These are phyloP conservation scores for Yarrowia bubula DNA, from an alignment of 805 yeast species.

Conservation along the genomic window DNA sequence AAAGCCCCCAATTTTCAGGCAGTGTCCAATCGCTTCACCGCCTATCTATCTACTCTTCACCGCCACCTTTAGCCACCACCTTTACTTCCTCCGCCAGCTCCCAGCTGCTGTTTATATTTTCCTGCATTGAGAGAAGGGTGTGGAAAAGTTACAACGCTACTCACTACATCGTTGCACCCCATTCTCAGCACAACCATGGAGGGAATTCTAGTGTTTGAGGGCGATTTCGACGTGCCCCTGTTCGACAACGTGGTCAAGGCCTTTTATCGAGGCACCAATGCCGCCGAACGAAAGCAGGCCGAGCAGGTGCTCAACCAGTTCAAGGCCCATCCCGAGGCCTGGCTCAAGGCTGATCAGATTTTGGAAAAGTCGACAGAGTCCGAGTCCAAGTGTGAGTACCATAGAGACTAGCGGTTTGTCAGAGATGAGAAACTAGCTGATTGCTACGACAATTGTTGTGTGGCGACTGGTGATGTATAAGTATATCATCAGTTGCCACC, in stretches of 20 bases:
- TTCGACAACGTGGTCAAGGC: conserved; percentile 83
- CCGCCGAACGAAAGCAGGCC: conserved; percentile 47
- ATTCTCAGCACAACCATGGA: conserved; percentile 55
- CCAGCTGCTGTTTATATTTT: neutral
- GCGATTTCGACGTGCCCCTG: conserved; percentile 73
- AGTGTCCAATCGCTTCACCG: neutral
- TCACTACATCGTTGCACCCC: neutral
- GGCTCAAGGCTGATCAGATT: conserved; percentile 92
- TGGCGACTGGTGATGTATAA: neutral
- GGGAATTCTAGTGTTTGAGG: conserved; percentile 77
- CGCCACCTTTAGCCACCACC: neutral
- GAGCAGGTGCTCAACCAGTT: conserved; percentile 49
- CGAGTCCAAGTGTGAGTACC: conserved; percentile 58
- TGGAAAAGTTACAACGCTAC: conserved; percentile 8
- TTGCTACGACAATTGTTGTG: neutral
- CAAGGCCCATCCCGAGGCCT: conserved; percentile 91
- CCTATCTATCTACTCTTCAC: neutral
- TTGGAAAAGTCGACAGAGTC: conserved; percentile 73
- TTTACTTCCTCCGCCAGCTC: neutral
- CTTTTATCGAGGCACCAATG: conserved; percentile 76
- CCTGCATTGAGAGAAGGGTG: conserved; percentile 22
- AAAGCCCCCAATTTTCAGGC: neutral
- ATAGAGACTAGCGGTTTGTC: neutral
- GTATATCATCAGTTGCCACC: too few relatives aligned
- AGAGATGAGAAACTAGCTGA: too few relatives aligned